Evolutionary conservation across 139 green algal species (phyloP), one percentile per base, ranked within the genome.

Genomic region (Auxenochlorella protothecoides): DNA sequence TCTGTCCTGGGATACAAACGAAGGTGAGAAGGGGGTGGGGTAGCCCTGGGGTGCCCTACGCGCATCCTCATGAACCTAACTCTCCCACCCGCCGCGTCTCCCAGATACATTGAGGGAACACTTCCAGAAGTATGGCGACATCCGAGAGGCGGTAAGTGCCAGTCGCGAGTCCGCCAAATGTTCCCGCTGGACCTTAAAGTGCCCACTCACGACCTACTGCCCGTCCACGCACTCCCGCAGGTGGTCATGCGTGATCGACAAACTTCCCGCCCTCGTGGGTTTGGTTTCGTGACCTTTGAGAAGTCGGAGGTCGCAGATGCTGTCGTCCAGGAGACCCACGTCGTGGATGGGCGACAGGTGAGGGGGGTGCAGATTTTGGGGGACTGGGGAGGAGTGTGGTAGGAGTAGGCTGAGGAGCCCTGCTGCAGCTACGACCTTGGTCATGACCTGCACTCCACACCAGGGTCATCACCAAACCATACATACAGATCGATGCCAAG

Each of bases 271-370:
- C 87, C 89, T 2, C 81, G 90, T 11, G 89, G 89, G 16, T 96
- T 96, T 73, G 90, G 90, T 4, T 96, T 96, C 76, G 81, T 96
- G 15, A 96, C 86, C 0, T 91, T 91, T 70, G 74, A 78, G 0
- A 69, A 87, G 6, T 63, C 83, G 56, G 76, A 77, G 8, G 76
- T 76, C 16, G 90, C 90, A 11, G 79, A 86, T 54, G 63, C 65
- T 16, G 89, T 88, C 2, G 86, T 82, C 55, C 51, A 76, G 52
- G 74, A 89, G 10, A 67, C 76, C 3, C 89, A 95, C 76, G 73
- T 71, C 3, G 83, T 95, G 16, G 86, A 93, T 68, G 83, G 84
- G 7, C 71, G 87, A 60, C 75, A 85, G 74, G 80, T 78, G 56
- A 6, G 77, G 3, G 27, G 27, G 52, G 11, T 5, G 53, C 15